These are phyloP conservation scores for Fusarium metavorans DNA, from an alignment of 2,329 filamentous ascomycete species.

Conservation along the genomic window DNA sequence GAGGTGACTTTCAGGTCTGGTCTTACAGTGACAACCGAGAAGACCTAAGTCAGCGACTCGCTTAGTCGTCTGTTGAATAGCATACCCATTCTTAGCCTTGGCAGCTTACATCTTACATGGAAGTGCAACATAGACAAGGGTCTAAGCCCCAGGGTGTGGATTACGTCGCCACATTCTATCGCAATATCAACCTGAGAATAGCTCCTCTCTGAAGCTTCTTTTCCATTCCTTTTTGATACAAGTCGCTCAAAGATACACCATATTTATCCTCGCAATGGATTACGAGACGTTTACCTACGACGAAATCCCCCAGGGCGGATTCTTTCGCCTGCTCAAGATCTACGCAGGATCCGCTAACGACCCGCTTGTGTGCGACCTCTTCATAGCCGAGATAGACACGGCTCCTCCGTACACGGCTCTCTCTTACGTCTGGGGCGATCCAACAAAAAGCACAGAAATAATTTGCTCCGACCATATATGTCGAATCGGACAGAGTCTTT, in stretches of 20 bases:
- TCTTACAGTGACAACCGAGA: neutral
- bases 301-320: neutral
- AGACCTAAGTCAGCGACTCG: neutral
- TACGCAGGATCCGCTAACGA: neutral
- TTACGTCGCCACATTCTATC: neutral
- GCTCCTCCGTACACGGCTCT: constrained; percentile 5
- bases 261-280: neutral
- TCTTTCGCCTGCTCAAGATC: constrained; percentile 1
- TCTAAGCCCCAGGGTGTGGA: neutral
- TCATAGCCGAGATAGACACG: constrained; percentile 2
- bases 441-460: neutral
- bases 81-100: neutral
- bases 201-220: neutral
- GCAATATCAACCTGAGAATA: neutral
- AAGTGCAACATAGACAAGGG: neutral
- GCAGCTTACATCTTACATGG: neutral
- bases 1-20: neutral
- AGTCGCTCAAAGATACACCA: neutral
- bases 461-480: neutral
- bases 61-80: no score
- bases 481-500: constrained; percentile 5
- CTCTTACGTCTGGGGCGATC: constrained; percentile 8
- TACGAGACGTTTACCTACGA: neutral
- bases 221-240: neutral
- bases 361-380: constrained; percentile 2